phyloP scores from a whole-genome alignment of 257 asterid species.

The Fraxinus cuspidata region DNA sequence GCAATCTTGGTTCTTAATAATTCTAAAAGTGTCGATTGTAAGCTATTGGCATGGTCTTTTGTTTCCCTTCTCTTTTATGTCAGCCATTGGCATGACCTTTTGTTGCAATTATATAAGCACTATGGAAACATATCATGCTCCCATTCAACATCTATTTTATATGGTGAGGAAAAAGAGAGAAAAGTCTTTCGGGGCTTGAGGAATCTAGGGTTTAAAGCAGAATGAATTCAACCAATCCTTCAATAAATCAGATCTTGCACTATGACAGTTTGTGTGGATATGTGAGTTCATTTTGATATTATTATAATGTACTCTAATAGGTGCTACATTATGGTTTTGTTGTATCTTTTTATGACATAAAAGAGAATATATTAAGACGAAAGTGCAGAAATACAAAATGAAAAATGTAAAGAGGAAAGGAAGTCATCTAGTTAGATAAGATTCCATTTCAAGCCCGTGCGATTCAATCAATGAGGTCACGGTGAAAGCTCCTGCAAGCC shows the following conservation, averaged over 20 bases:
- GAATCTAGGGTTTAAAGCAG: not conserved
- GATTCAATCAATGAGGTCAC: not conserved
- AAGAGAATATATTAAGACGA: not conserved
- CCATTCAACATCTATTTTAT: not conserved
- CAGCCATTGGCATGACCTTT: not conserved
- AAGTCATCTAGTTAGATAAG: not conserved
- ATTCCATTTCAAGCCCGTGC: not conserved
- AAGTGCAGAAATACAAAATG: not conserved
- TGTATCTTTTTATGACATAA: too few species aligned
- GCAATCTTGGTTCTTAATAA: not conserved
- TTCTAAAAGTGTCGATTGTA: too few species aligned
- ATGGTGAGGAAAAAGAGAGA: not conserved
- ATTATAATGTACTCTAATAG: not conserved
- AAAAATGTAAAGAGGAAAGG: not conserved
- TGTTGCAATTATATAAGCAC: not conserved
- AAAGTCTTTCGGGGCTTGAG: not conserved
- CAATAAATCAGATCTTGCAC: not conserved
- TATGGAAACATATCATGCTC: not conserved
- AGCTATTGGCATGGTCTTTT: too few species aligned
- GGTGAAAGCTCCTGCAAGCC: not conserved
- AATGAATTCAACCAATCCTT: not conserved
- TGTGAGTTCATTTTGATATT: not conserved
- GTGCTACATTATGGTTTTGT: not conserved
- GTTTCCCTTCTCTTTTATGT: not conserved
- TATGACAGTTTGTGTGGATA: not conserved